phyloP scores from a whole-genome alignment of 257 asterid species.

The Mentha longifolia region DNA sequence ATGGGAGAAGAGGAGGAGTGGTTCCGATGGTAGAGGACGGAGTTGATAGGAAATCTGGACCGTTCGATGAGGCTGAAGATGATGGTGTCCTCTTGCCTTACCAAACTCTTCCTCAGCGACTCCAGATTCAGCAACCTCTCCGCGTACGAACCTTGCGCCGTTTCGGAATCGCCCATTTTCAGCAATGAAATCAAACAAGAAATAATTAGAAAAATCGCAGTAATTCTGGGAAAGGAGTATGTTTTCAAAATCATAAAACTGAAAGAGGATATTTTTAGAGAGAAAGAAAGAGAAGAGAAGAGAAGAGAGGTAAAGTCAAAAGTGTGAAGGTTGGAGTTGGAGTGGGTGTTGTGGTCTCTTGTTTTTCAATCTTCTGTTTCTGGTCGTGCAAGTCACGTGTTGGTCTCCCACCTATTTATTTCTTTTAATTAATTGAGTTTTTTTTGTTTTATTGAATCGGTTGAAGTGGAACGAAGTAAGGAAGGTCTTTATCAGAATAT shows the following conservation, averaged over 20 bases:
- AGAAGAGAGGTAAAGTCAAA: constrained; percentile 12
- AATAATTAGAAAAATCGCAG: background rate
- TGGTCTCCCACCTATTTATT: background rate
- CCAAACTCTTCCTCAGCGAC: constrained; percentile 64
- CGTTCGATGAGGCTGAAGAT: constrained; percentile 78
- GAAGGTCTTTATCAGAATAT: too few relatives aligned
- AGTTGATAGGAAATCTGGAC: constrained; percentile 55
- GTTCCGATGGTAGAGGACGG: constrained; percentile 46
- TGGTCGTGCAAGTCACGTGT: background rate
- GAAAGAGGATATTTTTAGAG: background rate
- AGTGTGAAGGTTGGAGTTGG: too few relatives aligned
- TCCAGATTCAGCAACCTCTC: constrained; percentile 57
- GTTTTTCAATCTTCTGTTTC: background rate
- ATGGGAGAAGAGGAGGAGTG: constrained; percentile 38
- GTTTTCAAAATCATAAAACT: too few relatives aligned
- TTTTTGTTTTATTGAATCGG: too few relatives aligned
- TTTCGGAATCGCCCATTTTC: constrained; percentile 20
- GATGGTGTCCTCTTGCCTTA: constrained; percentile 81
- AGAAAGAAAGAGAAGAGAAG: background rate
- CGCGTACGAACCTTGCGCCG: constrained; percentile 17
- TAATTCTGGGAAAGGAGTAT: background rate
- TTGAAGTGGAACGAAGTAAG: too few relatives aligned
- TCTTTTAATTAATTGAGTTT: too few relatives aligned
- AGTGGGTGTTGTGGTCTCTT: background rate
- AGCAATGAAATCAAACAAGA: too few relatives aligned